phyloP scores from a whole-genome alignment of 805 yeast species.

The Candida pseudofarinosa region DNA sequence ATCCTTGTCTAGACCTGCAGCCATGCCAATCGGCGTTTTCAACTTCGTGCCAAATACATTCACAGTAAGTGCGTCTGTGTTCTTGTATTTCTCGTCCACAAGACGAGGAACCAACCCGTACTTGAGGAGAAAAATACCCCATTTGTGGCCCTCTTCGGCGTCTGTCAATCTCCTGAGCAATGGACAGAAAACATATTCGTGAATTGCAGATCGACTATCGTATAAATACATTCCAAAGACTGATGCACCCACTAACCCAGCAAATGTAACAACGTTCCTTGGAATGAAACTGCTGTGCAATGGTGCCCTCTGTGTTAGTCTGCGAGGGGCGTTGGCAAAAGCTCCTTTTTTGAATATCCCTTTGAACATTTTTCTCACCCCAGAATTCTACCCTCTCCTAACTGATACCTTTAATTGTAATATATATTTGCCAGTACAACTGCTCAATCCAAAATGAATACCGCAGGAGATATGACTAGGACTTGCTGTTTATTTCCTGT shows the following conservation, averaged over 20 bases:
- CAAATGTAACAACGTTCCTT: slow-evolving; percentile 8
- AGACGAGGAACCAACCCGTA: slow-evolving; percentile 64
- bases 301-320: slow-evolving; percentile 4
- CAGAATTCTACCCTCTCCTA: neutral
- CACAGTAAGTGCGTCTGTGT: slow-evolving; percentile 43
- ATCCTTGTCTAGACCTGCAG: slow-evolving; percentile 94
- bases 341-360: slow-evolving; percentile 1
- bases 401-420: no score
- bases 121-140: slow-evolving; percentile 69
- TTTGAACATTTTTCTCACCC: neutral
- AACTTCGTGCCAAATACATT: slow-evolving; percentile 63
- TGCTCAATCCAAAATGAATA: no score
- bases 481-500: no score
- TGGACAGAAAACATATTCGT: slow-evolving; percentile 81
- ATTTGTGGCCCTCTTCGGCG: slow-evolving; percentile 82
- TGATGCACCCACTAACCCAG: slow-evolving; percentile 22
- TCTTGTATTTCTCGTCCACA: slow-evolving; percentile 48
- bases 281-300: slow-evolving; percentile 16
- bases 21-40: slow-evolving; percentile 81
- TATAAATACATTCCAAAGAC: slow-evolving; percentile 51
- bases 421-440: no score
- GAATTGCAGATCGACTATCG: slow-evolving; percentile 79
- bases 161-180: slow-evolving; percentile 61
- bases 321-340: neutral
- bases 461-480: no score